Evolutionary conservation across 495 filamentous ascomycete genomes (phyloP).

Genomic region (Hypoxylon perforatum): DNA sequence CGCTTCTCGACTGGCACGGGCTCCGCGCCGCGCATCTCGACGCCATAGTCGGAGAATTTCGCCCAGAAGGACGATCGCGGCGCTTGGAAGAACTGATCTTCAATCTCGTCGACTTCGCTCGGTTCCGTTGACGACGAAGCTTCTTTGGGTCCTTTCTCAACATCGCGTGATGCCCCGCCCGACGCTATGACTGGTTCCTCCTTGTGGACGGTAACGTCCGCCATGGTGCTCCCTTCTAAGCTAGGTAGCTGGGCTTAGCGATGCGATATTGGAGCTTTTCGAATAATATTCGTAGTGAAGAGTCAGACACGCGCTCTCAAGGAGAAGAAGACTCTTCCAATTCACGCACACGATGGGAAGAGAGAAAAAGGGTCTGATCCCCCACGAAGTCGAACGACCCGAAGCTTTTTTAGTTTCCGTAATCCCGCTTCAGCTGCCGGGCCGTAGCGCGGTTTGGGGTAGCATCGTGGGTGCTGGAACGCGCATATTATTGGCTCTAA

Average conservation of each 20-base stretch:
- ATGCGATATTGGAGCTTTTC: background rate
- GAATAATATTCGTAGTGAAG: no score
- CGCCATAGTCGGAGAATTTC: conserved; percentile 32
- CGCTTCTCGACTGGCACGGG: conserved; percentile 64
- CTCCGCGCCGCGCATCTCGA: conserved; percentile 64
- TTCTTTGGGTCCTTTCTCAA: conserved; percentile 29
- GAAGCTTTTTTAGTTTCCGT: conserved; percentile 11
- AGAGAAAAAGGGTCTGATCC: background rate
- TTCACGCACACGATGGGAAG: background rate
- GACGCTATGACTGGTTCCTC: conserved; percentile 1
- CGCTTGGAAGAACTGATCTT: conserved; percentile 32
- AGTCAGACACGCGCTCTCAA: no score
- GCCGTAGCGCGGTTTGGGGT: conserved; percentile 10
- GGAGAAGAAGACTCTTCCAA: no score
- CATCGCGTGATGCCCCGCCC: conserved; percentile 16
- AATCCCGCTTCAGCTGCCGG: conserved; percentile 10
- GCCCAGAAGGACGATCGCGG: conserved; percentile 37
- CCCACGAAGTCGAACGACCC: background rate
- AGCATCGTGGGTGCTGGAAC: conserved; percentile 8
- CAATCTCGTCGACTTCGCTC: conserved; percentile 30
- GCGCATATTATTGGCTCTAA: conserved; percentile 12
- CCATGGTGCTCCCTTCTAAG: conserved; percentile 10
- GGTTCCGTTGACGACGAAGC: conserved; percentile 12
- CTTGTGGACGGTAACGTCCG: conserved; percentile 12
- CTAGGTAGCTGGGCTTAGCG: background rate